A percentile compares a stretch with the other conserved stretches of the same genome.
These are phyloP conservation scores for Suillus tomentosus DNA, from an alignment of 768 basidiomycete species.

Conservation along the genomic window DNA sequence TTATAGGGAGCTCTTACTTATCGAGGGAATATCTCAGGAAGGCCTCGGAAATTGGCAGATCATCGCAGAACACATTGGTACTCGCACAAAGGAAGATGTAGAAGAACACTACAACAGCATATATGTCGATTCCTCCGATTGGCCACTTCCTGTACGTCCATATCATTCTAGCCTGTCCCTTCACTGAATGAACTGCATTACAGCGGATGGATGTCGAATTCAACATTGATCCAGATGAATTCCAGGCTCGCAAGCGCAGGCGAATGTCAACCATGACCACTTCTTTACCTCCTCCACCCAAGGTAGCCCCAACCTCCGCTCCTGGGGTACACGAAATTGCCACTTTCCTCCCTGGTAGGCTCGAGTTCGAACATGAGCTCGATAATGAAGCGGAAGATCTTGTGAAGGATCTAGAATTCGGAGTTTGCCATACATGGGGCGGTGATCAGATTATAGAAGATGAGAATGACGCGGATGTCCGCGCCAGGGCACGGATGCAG, in stretches of 20 bases:
- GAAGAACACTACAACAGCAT: conserved; percentile 84
- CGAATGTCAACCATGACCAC: conserved; percentile 82
- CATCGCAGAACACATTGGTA: conserved; percentile 92
- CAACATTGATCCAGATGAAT: conserved; percentile 74
- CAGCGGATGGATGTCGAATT: conserved; percentile 58
- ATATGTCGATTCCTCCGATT: conserved; percentile 76
- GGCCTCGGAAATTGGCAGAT: conserved; percentile 98
- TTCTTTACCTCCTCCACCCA: conserved; percentile 55
- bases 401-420: conserved; percentile 96
- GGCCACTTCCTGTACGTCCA: conserved; percentile 78
- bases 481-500: conserved; percentile 44
- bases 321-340: conserved; percentile 92
- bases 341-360: conserved; percentile 92
- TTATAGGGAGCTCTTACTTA: conserved; percentile 78
- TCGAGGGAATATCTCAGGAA: conserved; percentile 85
- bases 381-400: conserved; percentile 97
- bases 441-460: conserved; percentile 83
- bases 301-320: conserved; percentile 81
- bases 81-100: conserved; percentile 90
- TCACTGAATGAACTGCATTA: conserved; percentile 15
- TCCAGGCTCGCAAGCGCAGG: conserved; percentile 86
- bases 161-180: conserved; percentile 11
- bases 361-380: conserved; percentile 97
- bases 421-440: conserved; percentile 80
- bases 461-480: conserved; percentile 74